Evolutionary conservation across 495 filamentous ascomycete genomes (phyloP).

Genomic region (Penicillium cosmopolitanum): DNA sequence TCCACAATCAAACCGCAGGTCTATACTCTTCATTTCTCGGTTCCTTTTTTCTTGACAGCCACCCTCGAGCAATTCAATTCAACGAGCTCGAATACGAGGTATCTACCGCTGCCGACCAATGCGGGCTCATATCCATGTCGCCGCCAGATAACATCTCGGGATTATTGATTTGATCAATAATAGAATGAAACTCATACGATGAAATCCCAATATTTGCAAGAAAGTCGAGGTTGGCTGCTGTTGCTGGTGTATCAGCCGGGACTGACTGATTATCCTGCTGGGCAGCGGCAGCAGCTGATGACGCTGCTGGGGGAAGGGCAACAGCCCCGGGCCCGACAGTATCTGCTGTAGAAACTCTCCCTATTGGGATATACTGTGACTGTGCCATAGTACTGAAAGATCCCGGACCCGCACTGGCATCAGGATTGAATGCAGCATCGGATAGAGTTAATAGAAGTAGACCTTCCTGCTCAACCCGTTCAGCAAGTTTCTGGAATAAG

Average conservation of each 20-base stretch:
- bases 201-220: conserved; percentile 38
- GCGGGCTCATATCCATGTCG: neutral
- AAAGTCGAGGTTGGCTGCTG: conserved; percentile 23
- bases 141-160: neutral
- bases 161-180: conserved; percentile 30
- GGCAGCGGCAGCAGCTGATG: too few species aligned
- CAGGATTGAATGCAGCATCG: too few species aligned
- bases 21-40: neutral
- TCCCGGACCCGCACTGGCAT: too few species aligned
- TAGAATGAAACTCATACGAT: conserved; percentile 34
- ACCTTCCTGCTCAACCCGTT: too few species aligned
- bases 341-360: too few species aligned
- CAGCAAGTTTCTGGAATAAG: too few species aligned
- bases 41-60: neutral
- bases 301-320: too few species aligned
- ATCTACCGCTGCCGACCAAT: neutral
- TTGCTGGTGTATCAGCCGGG: neutral
- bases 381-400: too few species aligned
- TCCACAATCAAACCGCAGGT: neutral
- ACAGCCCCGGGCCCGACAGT: too few species aligned
- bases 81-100: neutral
- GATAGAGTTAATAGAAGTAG: too few species aligned
- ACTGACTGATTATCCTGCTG: neutral
- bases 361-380: too few species aligned
- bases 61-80: neutral